phyloP scores from a whole-genome alignment of 176 grass and related monocot genomes.

The Triticum urartu region DNA sequence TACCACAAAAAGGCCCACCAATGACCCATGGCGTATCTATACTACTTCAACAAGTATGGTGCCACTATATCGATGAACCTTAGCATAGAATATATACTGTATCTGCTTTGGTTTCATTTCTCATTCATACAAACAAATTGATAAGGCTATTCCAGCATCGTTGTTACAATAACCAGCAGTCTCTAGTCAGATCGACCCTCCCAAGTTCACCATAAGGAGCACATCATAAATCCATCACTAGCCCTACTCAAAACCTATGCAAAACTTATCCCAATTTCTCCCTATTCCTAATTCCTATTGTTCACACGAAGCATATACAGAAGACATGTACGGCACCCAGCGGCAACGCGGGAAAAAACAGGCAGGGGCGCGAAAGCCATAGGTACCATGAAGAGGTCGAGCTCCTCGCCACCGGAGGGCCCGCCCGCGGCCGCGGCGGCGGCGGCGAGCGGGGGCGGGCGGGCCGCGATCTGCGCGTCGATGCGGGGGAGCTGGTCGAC shows the following conservation, averaged over 20 bases:
- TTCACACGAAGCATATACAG: not conserved
- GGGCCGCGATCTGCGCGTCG: conserved; percentile 87
- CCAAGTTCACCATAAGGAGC: not conserved
- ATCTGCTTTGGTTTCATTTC: not conserved
- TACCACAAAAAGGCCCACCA: not conserved
- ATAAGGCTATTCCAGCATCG: not conserved
- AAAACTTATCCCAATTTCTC: not conserved
- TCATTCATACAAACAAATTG: not conserved
- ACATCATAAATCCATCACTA: not conserved
- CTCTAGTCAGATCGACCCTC: not conserved
- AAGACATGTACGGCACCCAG: not conserved
- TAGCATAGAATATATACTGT: not conserved
- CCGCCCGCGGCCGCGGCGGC: conserved; percentile 31
- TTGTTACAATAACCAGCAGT: not conserved
- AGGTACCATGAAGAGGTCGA: conserved; percentile 97
- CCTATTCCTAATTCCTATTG: not conserved
- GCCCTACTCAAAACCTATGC: not conserved
- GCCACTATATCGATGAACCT: not conserved
- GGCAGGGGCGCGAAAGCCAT: not conserved
- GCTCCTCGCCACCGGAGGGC: conserved; percentile 63
- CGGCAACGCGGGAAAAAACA: not conserved
- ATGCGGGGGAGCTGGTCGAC: conserved; percentile 93
- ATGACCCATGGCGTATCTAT: not conserved
- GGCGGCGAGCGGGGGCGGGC: conserved; percentile 52
- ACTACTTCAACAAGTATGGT: not conserved